Base-by-base conservation (phyloP, 257 asterid species). In the Primulina tabacum region DNA sequence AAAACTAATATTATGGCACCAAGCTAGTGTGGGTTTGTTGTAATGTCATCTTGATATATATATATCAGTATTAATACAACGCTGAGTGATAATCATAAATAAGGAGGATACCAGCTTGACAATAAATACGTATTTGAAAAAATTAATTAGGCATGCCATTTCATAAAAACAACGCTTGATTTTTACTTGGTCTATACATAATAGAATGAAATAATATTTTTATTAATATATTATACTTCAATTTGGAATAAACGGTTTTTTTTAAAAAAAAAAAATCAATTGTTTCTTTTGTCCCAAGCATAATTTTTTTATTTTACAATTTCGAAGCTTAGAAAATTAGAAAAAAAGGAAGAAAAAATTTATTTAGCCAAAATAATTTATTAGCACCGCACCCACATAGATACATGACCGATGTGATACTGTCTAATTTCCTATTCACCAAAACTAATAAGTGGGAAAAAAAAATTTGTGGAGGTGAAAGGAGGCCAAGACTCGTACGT, bases 401-500 rank as follows among this genome's bases (percentile, higher is more conserved):
- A 32, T 32, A 32, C 4, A 32, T 32, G 34, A 5, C 5, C 34
- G 34, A 32, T 35, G 67, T 67, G 62, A 71, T 62, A 29, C 8
- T 55, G 0, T 50, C 10, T 7, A 8, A 9, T 62, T 56, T 67
- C 26, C 34, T 21, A 53, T 7, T 37, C 28, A 65, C 55, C 17
- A 29, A 28, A 29, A 7, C 14, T 10, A 4, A 61, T 17, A 7
- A 2, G 10, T 0, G 34, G 34, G 1, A 32, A 32, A 32, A 32
- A 32, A 32, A 6, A 2, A n/a, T 30, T 12, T 21, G 64, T 43
- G 18, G 65, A 55, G 69, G 68, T 37, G 11, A 47, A 61, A 64
- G 50, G 73, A 79, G 64, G 73, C 60, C 74, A 24, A 70, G 21
- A 58, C 5, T 57, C 28, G 43, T 60, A 78, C 79, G 71, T 50